Percentiles rank a stretch among this genome's conserved stretches.
Conservation (phyloP, 2,329 filamentous ascomycete genomes). For the Neonectria ditissima region DNA sequence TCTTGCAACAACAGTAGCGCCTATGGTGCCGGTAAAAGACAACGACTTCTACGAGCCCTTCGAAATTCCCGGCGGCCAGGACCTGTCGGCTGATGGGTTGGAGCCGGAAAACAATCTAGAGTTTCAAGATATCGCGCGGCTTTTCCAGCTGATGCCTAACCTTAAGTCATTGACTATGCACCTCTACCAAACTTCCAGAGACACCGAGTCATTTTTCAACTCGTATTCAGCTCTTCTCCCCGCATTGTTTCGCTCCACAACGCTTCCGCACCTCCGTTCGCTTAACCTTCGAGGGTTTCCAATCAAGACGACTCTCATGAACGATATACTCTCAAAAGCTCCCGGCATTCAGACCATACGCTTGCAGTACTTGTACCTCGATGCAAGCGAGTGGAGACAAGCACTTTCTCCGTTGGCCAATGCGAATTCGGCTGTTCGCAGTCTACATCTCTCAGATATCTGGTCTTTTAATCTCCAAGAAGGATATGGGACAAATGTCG, state of each 20-base stretch:
- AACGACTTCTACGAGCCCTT: no score
- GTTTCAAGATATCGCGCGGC: neutral
- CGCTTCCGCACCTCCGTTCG: neutral
- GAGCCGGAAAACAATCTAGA: neutral
- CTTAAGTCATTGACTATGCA: neutral
- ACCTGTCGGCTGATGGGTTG: neutral
- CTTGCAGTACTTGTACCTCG: neutral
- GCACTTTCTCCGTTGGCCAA: neutral
- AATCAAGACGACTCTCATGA: neutral
- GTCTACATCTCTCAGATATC: neutral
- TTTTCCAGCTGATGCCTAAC: neutral
- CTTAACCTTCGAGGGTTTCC: neutral
- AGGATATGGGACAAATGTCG: no score
- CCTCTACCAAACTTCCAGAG: neutral
- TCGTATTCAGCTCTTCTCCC: neutral
- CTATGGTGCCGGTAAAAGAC: no score
- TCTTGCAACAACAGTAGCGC: no score
- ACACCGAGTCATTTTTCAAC: neutral
- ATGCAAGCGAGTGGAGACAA: neutral
- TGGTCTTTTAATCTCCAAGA: neutral
- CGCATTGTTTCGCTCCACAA: neutral
- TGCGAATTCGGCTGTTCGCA: neutral
- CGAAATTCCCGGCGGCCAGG: no score
- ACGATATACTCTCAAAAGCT: neutral
- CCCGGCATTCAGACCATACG: neutral